Evolutionary conservation across 805 yeast genomes (phyloP), one percentile per base, ranked within the genome.

Genomic region (Tetrapisispora namnaoensis): DNA sequence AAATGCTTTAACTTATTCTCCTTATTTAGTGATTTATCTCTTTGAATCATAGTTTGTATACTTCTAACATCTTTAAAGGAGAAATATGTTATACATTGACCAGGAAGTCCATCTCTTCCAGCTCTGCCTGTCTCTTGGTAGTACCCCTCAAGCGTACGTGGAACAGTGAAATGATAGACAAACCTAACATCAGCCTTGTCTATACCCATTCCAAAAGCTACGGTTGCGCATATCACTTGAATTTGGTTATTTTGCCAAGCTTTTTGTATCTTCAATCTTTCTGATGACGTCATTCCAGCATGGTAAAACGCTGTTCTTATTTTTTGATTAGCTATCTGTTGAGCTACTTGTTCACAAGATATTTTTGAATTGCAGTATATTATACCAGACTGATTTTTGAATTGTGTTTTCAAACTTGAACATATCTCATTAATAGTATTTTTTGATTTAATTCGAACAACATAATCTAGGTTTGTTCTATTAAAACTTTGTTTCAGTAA

Each of bases 121-220:
- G 98, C 99, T 68, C 99, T 80, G 16, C 99, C 99, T 1, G 99
- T 91, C 64, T 93, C 99, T 66, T 93, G 99, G 59, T 93, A 93
- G 63, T 93, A 93, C 0, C 98, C 99, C 68, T 93, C 99, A 53
- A 93, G 70, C 46, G 89, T 87, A 57, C 96, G 71, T 0, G 99
- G 98, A 28, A 93, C 68, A 4, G 93, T 86, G 53, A 84, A 74
- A 67, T 93, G 99, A 41, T 86, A 80, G 3, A 93, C 99, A 70
- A 75, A 91, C 37, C 99, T 71, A 13, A 93, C 99, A 66, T 93
- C 95, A 0, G 97, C 88, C 64, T 93, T 93, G 68, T 93, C 99
- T 50, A 93, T 93, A 44, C 99, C 99, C 99, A 93, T 93, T 24
- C 99, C 99, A 72, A 93, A 93, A 0, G 99, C 99, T 57, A 93